A percentile compares a stretch with the other conserved stretches of the same genome.
These are phyloP conservation scores for Verticillium klebahnii DNA, from an alignment of 2,329 filamentous ascomycete genomes.

Conservation along the genomic window DNA sequence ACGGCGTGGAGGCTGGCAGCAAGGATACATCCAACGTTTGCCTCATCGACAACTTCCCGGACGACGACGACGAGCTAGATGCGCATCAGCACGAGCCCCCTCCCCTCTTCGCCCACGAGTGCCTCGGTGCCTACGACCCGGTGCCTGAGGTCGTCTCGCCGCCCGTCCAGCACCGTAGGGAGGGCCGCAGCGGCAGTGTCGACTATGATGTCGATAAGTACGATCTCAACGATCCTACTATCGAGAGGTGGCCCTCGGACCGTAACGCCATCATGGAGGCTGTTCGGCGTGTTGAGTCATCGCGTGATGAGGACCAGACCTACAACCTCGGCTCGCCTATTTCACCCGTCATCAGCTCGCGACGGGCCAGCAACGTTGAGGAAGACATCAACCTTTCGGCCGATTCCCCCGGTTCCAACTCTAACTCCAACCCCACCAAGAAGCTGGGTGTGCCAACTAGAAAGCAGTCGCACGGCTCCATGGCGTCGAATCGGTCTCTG, in stretches of 20 bases:
- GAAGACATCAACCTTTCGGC: slow-evolving; percentile 27
- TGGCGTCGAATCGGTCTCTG: slow-evolving; percentile 27
- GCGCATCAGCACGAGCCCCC: slow-evolving; percentile 17
- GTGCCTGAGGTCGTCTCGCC: background rate
- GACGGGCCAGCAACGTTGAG: slow-evolving; percentile 26
- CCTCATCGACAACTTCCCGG: background rate
- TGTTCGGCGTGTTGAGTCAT: slow-evolving; percentile 40
- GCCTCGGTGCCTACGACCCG: slow-evolving; percentile 30
- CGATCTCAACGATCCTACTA: slow-evolving; percentile 41
- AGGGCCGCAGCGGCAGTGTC: slow-evolving; percentile 7
- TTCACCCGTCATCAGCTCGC: slow-evolving; percentile 29
- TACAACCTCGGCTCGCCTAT: slow-evolving; percentile 28
- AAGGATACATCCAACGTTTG: background rate
- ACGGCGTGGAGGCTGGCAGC: background rate
- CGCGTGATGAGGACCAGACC: slow-evolving; percentile 33
- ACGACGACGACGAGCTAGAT: slow-evolving; percentile 11
- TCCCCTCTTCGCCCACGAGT: slow-evolving; percentile 44
- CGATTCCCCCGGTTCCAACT: slow-evolving; percentile 28
- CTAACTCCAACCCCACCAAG: slow-evolving; percentile 23
- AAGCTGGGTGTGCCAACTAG: slow-evolving; percentile 20
- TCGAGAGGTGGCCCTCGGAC: slow-evolving; percentile 44
- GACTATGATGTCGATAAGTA: slow-evolving; percentile 19
- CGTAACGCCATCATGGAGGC: slow-evolving; percentile 38
- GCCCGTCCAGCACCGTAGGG: too few species aligned
- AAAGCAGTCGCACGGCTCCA: slow-evolving; percentile 16